Conservation (phyloP, 2,329 filamentous ascomycete species). For the Rhytidhysteron rufulum region DNA sequence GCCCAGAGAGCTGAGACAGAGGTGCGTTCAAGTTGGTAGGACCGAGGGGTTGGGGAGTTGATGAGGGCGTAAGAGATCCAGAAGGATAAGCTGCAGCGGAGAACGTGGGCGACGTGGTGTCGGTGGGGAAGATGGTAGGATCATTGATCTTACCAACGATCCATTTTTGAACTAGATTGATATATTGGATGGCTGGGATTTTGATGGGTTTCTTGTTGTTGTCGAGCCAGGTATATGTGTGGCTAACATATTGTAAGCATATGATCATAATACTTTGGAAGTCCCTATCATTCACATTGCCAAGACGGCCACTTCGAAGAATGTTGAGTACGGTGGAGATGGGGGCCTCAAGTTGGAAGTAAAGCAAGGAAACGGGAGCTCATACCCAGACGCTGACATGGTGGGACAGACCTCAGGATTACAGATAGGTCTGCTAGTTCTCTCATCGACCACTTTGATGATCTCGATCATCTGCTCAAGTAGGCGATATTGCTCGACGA, state of each 20-base stretch:
- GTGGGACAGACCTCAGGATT: constrained; percentile 79
- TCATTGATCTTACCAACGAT: constrained; percentile 95
- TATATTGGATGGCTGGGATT: constrained; percentile 88
- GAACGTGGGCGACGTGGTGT: constrained; percentile 66
- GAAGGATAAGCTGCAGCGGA: constrained; percentile 56
- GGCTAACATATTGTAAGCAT: too few species aligned
- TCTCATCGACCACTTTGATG: constrained; percentile 79
- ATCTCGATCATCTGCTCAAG: constrained; percentile 86
- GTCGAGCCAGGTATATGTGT: constrained; percentile 96
- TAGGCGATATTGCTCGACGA: constrained; percentile 88
- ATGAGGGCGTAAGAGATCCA: constrained; percentile 47
- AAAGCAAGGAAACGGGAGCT: neutral
- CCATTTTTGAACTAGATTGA: constrained; percentile 94
- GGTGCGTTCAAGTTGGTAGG: constrained; percentile 49
- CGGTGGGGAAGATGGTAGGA: constrained; percentile 83
- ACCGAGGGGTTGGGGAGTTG: constrained; percentile 42
- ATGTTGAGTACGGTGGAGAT: too few species aligned
- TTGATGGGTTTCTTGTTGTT: constrained; percentile 82
- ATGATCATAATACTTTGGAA: too few species aligned
- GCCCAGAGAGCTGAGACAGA: constrained; percentile 61
- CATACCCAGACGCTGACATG: constrained; percentile 86
- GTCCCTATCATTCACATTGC: too few species aligned
- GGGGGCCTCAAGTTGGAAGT: neutral
- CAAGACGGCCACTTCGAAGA: too few species aligned
- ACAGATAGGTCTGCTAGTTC: constrained; percentile 71